Conservation (phyloP, 768 basidiomycete species). For the Mycena amicta region DNA sequence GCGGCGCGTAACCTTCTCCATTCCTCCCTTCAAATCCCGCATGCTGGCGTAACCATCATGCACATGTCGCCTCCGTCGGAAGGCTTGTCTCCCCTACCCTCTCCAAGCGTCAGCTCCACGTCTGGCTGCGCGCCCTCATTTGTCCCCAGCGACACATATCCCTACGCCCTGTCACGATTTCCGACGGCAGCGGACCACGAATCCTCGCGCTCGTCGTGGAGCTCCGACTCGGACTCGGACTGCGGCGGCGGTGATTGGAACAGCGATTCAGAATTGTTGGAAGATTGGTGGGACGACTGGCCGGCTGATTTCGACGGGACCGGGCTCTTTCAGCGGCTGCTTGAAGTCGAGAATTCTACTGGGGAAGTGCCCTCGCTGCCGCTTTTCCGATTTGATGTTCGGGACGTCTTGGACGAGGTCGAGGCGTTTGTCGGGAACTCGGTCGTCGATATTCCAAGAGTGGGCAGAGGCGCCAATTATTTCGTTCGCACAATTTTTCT, state of each 20-base stretch:
- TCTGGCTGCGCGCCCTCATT: background rate
- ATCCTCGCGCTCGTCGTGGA: background rate
- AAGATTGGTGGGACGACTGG: conserved; percentile 16
- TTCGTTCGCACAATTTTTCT: conserved; percentile 4
- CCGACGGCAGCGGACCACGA: background rate
- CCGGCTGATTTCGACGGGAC: conserved; percentile 14
- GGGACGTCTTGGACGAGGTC: conserved; percentile 4
- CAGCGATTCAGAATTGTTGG: background rate
- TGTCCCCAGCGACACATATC: too few relatives aligned
- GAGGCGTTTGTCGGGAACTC: background rate
- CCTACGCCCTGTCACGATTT: background rate
- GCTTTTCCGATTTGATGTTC: conserved; percentile 13
- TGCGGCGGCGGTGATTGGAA: background rate
- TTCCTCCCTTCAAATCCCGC: background rate
- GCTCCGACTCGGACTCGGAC: conserved; percentile 1
- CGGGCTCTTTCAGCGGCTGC: conserved; percentile 8
- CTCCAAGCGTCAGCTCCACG: background rate
- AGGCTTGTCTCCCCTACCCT: background rate
- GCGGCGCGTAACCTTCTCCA: background rate
- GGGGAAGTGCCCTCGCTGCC: background rate
- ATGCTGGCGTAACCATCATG: background rate
- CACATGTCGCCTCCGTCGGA: background rate
- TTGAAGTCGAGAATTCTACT: background rate
- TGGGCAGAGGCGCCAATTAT: conserved; percentile 15
- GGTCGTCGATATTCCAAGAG: conserved; percentile 12